phyloP scores from a whole-genome alignment of 768 basidiomycete species.

The Phylloporus rhodoxanthus region DNA sequence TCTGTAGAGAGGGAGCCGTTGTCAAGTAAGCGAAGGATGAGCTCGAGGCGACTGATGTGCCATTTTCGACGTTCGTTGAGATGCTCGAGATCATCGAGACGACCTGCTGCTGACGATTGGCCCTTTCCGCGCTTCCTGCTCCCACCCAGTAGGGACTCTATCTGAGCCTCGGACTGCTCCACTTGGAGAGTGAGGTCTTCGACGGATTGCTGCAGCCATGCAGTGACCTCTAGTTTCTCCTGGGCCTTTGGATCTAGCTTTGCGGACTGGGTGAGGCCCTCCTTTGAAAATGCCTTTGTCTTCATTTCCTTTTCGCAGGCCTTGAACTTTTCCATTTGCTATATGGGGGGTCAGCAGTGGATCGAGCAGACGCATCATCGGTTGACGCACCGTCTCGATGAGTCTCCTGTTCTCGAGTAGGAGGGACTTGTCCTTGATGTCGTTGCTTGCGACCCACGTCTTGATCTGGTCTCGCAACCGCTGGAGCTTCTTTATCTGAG shows the following conservation, averaged over 20 bases:
- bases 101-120: slow-evolving; percentile 56
- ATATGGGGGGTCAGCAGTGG: slow-evolving; percentile 11
- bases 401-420: slow-evolving; percentile 90
- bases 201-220: slow-evolving; percentile 84
- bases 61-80: slow-evolving; percentile 93
- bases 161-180: slow-evolving; percentile 91
- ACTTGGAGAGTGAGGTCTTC: slow-evolving; percentile 92
- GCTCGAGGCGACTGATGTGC: slow-evolving; percentile 90
- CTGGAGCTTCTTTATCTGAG: slow-evolving; percentile 96
- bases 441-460: slow-evolving; percentile 94
- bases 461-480: slow-evolving; percentile 83
- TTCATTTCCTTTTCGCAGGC: slow-evolving; percentile 99
- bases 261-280: slow-evolving; percentile 89
- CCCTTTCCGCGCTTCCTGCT: slow-evolving; percentile 84
- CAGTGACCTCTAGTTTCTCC: slow-evolving; percentile 84
- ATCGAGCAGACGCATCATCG: slow-evolving; percentile 5
- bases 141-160: slow-evolving; percentile 73
- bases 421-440: slow-evolving; percentile 96
- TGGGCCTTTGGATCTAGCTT: slow-evolving; percentile 96
- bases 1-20: slow-evolving; percentile 87
- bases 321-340: slow-evolving; percentile 99
- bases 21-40: slow-evolving; percentile 87
- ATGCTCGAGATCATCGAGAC: slow-evolving; percentile 77
- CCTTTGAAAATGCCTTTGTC: slow-evolving; percentile 99
- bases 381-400: slow-evolving; percentile 84